Evolutionary conservation across 2,329 filamentous ascomycete genomes (phyloP), one percentile per base, ranked within the genome.

Genomic region (Uncinocarpus reesii): DNA sequence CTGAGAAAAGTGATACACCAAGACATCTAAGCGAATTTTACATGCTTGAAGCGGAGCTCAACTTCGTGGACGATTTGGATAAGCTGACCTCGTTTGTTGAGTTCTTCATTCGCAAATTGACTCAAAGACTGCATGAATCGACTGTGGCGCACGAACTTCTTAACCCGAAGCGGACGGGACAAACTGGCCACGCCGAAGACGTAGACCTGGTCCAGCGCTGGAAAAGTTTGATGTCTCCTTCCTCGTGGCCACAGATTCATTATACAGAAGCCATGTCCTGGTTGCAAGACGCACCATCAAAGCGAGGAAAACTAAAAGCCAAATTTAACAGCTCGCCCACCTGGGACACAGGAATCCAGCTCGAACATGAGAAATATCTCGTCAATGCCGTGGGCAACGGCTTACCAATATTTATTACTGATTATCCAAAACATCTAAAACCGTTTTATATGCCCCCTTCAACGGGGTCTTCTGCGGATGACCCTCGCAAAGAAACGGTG

Each of bases 21-120:
- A 81, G 92, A 23, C 92, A 98, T 67, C 73, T 98, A 52, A 95
- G 87, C 70, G 92, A 98, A 62, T 96, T 98, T 60, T 96, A 96
- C 69, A 96, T 98, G 92, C 77, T 98, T 2, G 92, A 98, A 67
- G 89, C 83, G 13, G 92, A 98, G 65, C 72, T 89, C 62, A 83
- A 80, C 59, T 95, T 95, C 63, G 77, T 83, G 35, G 74, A 84
- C 40, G 71, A 80, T 54, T 72, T 95, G 55, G 70, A 76, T 24
- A 71, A 76, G 21, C 73, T 98, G 57, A 92, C 94, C 77, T 73
- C 81, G 49, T 65, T 90, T n/a, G 77, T 87, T 1, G 87, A 96
- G 64, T 73, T 81, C 47, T 80, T 95, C 75, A 71, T 95, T 43
- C 78, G 78, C 35, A 70, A 72, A 51, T 60, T 80, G 44, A 74